These are phyloP conservation scores for Carpinus viminea DNA, from an alignment of 306 rosid species.

Conservation along the genomic window DNA sequence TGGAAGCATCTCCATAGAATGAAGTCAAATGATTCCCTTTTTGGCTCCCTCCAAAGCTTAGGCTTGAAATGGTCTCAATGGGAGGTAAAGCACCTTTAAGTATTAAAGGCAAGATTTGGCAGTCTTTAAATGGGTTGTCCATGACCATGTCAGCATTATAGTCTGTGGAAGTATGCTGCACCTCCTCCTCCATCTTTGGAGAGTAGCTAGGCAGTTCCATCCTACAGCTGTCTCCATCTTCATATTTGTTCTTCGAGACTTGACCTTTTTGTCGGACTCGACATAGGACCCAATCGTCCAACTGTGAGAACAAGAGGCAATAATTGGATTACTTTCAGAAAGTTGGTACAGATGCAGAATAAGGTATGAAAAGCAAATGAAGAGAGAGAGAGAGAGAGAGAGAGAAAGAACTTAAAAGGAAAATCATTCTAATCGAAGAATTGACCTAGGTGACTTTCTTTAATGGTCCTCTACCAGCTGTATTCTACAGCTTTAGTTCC, in stretches of 20 bases:
- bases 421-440: no score
- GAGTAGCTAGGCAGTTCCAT: constrained; percentile 19
- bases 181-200: constrained; percentile 36
- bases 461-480: not conserved
- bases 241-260: constrained; percentile 37
- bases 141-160: constrained; percentile 31
- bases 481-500: not conserved
- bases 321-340: not conserved
- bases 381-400: no score
- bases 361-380: not conserved
- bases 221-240: constrained; percentile 41
- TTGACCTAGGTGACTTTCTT: not conserved
- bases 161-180: constrained; percentile 29
- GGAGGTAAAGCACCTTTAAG: constrained; percentile 53
- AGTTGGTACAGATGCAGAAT: not conserved
- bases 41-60: constrained; percentile 28
- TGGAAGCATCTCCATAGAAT: constrained; percentile 30
- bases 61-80: constrained; percentile 32
- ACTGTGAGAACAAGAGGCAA: constrained; percentile 38
- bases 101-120: constrained; percentile 50
- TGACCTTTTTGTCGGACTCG: constrained; percentile 62
- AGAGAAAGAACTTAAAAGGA: no score
- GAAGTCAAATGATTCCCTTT: constrained; percentile 26
- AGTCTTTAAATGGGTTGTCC: constrained; percentile 52
- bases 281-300: constrained; percentile 84